Evolutionary conservation across 2,329 filamentous ascomycete species (phyloP), one percentile per base, ranked within the genome.

Genomic region (Emergomyces africanus): DNA sequence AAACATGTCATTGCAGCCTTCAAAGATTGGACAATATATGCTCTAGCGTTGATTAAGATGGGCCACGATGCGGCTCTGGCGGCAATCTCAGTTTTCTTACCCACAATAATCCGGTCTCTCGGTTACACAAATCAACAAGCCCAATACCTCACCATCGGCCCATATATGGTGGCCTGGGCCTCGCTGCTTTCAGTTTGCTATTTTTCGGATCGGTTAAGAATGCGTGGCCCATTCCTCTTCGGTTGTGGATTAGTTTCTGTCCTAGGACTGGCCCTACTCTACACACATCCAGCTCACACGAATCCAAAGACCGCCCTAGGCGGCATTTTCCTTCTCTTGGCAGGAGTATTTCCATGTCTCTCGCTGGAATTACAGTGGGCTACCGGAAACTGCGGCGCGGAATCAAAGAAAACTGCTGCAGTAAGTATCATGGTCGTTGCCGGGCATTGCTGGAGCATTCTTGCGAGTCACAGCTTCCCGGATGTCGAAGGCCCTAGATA

Each of bases 81-180:
- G 20, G 25, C 35, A 10, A 41, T 54, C 20, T 39, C 51, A 2
- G 33, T 54, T 54, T 54, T 54, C 59, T 62, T 61, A 3, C 65
- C 63, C 0, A 64, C 64, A 1, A 68, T 70, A 51, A 63, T 70
- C 12, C 57, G 63, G 14, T 61, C 64, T 18, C 61, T 70, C 18
- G 66, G 66, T 9, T 70, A 67, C 60, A 63, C 54, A 53, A 57
- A 63, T 41, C 63, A 64, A 46, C 58, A 61, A 8, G 68, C 69
- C 10, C 70, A 71, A 55, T 62, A 69, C 4, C 61, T 69, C 61
- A 70, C 69, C 0, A 67, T 70, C 4, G 66, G 67, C 0, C 67
- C 68, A 0, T 70, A 69, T 53, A 62, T 60, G 49, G 57, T 62
- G 41, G 51, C 33, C 35, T 54, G 51, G 53, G 66, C 58, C 18